Conservation (phyloP, 768 basidiomycete genomes). For the Pleurotus giganteus region DNA sequence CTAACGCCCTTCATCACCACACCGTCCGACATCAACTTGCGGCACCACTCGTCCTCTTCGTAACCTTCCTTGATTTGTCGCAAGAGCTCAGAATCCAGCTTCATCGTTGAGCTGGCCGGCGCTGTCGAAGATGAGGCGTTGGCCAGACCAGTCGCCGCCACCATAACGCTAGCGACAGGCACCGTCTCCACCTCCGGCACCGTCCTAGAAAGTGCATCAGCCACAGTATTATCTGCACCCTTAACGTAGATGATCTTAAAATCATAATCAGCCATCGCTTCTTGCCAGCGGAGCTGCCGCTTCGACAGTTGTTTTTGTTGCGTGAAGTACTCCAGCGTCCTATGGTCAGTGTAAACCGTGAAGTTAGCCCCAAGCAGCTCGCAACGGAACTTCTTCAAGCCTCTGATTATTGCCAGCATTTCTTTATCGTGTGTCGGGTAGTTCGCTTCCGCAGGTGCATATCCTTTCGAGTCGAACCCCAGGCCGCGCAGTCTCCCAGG, state of each 20-base stretch:
- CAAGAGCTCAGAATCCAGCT: not conserved
- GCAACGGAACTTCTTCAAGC: conserved; percentile 19
- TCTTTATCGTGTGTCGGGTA: conserved; percentile 33
- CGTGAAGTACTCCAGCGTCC: conserved; percentile 28
- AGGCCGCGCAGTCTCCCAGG: conserved; percentile 25
- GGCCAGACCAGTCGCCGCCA: conserved; percentile 16
- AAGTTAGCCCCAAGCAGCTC: conserved; percentile 15
- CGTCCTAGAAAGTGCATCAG: conserved; percentile 7
- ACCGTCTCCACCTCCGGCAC: not conserved
- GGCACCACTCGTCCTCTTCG: not conserved
- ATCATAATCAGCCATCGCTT: conserved; percentile 34
- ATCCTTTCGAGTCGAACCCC: conserved; percentile 22
- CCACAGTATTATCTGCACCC: not conserved
- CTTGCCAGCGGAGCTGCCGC: conserved; percentile 30
- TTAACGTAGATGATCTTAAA: conserved; percentile 29
- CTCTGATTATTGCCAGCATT: conserved; percentile 28
- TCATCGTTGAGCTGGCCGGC: not conserved
- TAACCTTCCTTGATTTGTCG: not conserved
- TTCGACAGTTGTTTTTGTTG: conserved; percentile 29
- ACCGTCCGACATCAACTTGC: conserved; percentile 13
- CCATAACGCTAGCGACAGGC: conserved; percentile 16
- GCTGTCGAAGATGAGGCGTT: not conserved
- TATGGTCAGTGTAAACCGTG: conserved; percentile 30
- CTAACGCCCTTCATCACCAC: conserved; percentile 1
- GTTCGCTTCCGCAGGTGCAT: conserved; percentile 21